Evolutionary conservation across 2,329 filamentous ascomycete genomes (phyloP), one percentile per base, ranked within the genome.

Genomic region (Nemania sp.): DNA sequence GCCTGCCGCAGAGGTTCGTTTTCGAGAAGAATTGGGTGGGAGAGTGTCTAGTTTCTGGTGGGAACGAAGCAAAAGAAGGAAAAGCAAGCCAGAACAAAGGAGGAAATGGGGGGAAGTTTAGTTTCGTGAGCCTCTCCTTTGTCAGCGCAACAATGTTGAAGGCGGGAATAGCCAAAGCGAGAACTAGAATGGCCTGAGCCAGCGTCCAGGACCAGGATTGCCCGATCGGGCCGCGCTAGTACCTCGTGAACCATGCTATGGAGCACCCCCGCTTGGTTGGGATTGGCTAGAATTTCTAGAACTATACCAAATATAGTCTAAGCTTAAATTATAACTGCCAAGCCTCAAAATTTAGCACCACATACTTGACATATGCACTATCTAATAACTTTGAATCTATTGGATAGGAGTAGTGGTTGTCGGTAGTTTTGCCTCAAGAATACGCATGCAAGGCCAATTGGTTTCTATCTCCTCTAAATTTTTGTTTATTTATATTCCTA

Each of bases 1-100:
- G 67, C 63, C 63, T 56, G 64, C 55, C 64, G 64, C 43, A 67
- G 55, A 57, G 35, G 24, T 45, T 55, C 27, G 18, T 2, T 43
- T 20, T 54, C n/a, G 52, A 55, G 27, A 38, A 57, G 38, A n/a
- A 51, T 38, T 53, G 60, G 57, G 22, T 47, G 60, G 22, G 55
- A 62, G 29, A 18, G 49, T 32, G 29, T 32, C 29, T 32, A 32
- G n/a, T n/a, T n/a, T n/a, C n/a, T n/a, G n/a, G n/a, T n/a, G n/a
- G n/a, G n/a, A 32, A 32, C 29, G 29, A 29, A 55, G 59, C 13
- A 27, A 55, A 22, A 26, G 27, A 41, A 7, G 52, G 22, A 47
- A 13, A 24, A 15, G 4, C 15, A 57, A 15, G 26, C 38, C 24
- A 15, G 54, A 35, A 58, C 11, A 41, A 41, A 52, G 22, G 49